Evolutionary conservation across 1,284 basidiomycete species (phyloP).

Genomic region (Ustilago nuda): DNA sequence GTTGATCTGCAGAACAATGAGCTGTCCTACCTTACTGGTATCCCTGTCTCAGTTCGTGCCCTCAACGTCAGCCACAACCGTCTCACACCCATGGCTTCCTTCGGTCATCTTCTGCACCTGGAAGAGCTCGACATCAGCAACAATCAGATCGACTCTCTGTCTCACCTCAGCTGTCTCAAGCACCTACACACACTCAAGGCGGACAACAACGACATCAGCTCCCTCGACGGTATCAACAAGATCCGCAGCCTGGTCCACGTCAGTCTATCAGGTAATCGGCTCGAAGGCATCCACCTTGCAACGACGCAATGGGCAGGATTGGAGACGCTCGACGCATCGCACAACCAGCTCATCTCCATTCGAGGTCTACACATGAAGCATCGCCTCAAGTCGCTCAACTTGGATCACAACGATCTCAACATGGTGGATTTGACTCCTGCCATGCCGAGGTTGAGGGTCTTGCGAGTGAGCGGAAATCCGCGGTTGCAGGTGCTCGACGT

Average conservation of each 20-base stretch:
- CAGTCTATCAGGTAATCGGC: slow-evolving; percentile 81
- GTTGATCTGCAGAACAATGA: slow-evolving; percentile 75
- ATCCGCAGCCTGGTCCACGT: slow-evolving; percentile 78
- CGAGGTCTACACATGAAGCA: slow-evolving; percentile 43
- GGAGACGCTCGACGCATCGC: slow-evolving; percentile 83
- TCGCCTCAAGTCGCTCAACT: slow-evolving; percentile 81
- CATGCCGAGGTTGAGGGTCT: slow-evolving; percentile 74
- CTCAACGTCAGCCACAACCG: slow-evolving; percentile 70
- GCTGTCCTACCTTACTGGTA: slow-evolving; percentile 61
- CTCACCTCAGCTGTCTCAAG: slow-evolving; percentile 50
- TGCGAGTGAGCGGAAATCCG: slow-evolving; percentile 84
- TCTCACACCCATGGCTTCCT: slow-evolving; percentile 87
- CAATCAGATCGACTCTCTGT: slow-evolving; percentile 81
- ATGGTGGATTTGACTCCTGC: slow-evolving; percentile 70
- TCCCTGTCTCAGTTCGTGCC: slow-evolving; percentile 56
- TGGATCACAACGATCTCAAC: slow-evolving; percentile 81
- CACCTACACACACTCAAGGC: slow-evolving; percentile 89
- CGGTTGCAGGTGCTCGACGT: slow-evolving; percentile 79
- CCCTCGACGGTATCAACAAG: slow-evolving; percentile 81
- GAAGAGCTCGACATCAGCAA: slow-evolving; percentile 90
- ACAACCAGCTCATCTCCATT: slow-evolving; percentile 76
- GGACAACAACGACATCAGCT: slow-evolving; percentile 83
- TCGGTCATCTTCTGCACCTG: slow-evolving; percentile 85
- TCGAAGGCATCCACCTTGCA: slow-evolving; percentile 75
- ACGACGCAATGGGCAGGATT: slow-evolving; percentile 70